phyloP scores from a whole-genome alignment of 352 stramenopile species.

The Phytophthora agathidicida region DNA sequence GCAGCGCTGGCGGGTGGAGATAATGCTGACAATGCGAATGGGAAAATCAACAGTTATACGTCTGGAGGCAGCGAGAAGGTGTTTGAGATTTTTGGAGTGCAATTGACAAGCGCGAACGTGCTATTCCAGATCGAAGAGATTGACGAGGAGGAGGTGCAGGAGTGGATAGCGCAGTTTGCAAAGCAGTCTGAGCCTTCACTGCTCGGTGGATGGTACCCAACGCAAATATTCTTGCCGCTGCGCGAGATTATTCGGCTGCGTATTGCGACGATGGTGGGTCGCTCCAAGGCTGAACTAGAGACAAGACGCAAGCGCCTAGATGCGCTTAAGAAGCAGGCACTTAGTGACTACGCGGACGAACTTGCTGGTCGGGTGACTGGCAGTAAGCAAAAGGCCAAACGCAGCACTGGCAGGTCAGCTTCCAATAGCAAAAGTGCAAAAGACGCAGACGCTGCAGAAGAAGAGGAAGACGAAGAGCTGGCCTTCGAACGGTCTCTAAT shows the following conservation, averaged over 20 bases:
- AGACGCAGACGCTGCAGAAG: conserved; percentile 19
- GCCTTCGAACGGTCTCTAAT: conserved; percentile 49
- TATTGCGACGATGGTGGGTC: conserved; percentile 73
- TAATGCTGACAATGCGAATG: conserved; percentile 31
- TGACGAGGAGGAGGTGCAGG: conserved; percentile 63
- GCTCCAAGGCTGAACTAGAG: conserved; percentile 72
- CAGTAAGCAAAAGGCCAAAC: conserved; percentile 29
- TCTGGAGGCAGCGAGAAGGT: conserved; percentile 32
- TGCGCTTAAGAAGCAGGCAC: conserved; percentile 73
- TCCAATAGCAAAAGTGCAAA: conserved; percentile 16
- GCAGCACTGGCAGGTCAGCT: background rate
- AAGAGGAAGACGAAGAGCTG: conserved; percentile 39
- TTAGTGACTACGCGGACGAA: conserved; percentile 64
- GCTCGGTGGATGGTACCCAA: conserved; percentile 78
- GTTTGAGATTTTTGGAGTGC: conserved; percentile 77
- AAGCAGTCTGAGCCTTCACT: conserved; percentile 55
- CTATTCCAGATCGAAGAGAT: conserved; percentile 81
- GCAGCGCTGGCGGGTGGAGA: conserved; percentile 17
- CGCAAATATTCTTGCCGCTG: conserved; percentile 79
- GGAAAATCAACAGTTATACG: background rate
- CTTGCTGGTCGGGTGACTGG: conserved; percentile 25
- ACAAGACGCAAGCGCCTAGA: conserved; percentile 71
- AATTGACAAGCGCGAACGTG: conserved; percentile 73
- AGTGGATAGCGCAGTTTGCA: conserved; percentile 59
- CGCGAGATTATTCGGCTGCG: conserved; percentile 80